Base-by-base conservation (phyloP, 352 stramenopile genomes). In the Phytophthora sp. region DNA sequence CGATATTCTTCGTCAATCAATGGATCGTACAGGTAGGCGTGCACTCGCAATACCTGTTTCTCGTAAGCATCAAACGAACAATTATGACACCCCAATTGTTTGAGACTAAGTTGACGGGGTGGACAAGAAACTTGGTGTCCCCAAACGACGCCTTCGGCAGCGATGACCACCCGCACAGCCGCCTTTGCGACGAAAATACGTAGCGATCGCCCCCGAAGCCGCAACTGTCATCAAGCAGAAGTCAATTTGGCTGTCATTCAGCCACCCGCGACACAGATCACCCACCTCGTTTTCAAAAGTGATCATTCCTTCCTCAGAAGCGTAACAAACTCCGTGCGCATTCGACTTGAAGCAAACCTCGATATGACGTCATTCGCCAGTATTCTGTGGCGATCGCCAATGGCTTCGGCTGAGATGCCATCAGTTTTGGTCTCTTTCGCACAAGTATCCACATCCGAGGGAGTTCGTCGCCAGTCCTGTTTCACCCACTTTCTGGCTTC, bases 211-310 rank as follows among this genome's bases (percentile, higher is more conserved):
- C 31, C 35, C 13, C 2, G n/a, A 6, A 18, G 7, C 51, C 1
- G 24, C 51, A 36, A 68, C 38, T 6, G 16, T 30, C 29, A 46
- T 18, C 8, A 51, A 42, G n/a, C 52, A 63, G 30, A 58, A 58
- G 13, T 58, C 23, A 4, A 69, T 29, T 3, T 7, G 16, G 15
- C 29, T 55, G 9, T 64, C 45, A 41, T 69, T 64, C 13, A 64
- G 21, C 47, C 31, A 56, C 2, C 45, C 29, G 23, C 29, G 6
- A 15, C 62, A 59, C 0, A 65, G 9, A 13, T 18, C 35, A 26
- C 55, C 62, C n/a, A 65, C 55, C n/a, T 60, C 21, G 41, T 65
- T 53, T 0, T 57, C 46, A 21, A 70, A 60, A 9, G 16, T 45
- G 20, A 68, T 21, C 2, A 38, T 7, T 3, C 20, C 38, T 11